Percentiles rank a stretch among this genome's conserved stretches.
Evolutionary conservation across 1,139 yeast species (phyloP).

Genomic region (Debaryomycetaceae sp.): DNA sequence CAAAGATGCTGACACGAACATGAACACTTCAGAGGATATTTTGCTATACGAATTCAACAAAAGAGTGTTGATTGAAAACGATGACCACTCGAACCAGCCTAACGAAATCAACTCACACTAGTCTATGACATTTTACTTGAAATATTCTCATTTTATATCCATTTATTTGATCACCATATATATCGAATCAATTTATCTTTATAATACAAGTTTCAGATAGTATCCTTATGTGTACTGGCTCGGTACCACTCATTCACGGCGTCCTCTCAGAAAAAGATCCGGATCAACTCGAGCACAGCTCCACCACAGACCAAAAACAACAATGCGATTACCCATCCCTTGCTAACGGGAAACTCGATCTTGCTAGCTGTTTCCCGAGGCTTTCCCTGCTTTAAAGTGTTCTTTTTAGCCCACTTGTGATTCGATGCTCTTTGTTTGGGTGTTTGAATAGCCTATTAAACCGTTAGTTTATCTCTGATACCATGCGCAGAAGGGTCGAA

Average conservation of each 20-base stretch:
- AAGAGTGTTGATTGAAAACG: constrained; percentile 8
- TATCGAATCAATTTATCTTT: not conserved
- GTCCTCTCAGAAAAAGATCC: constrained; percentile 43
- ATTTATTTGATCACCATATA: not conserved
- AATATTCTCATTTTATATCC: not conserved
- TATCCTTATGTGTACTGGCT: no score
- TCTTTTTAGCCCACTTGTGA: constrained; percentile 71
- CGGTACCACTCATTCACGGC: no score
- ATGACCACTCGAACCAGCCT: not conserved
- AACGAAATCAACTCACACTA: not conserved
- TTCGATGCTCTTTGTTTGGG: constrained; percentile 86
- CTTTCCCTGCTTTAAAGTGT: constrained; percentile 69
- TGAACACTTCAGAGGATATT: not conserved
- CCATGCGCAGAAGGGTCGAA: no score
- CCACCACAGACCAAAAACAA: constrained; percentile 80
- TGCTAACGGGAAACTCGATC: constrained; percentile 49
- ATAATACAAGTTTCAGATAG: not conserved
- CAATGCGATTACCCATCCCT: constrained; percentile 57
- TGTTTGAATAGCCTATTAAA: constrained; percentile 57
- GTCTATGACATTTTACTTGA: not conserved
- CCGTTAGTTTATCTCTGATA: not conserved
- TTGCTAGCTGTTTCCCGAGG: constrained; percentile 39
- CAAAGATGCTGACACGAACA: not conserved
- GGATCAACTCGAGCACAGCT: constrained; percentile 67
- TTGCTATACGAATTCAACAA: constrained; percentile 2